These are phyloP conservation scores for Rhizopus sp. DNA, from an alignment of 371 early-diverging fungal species.

Conservation along the genomic window DNA sequence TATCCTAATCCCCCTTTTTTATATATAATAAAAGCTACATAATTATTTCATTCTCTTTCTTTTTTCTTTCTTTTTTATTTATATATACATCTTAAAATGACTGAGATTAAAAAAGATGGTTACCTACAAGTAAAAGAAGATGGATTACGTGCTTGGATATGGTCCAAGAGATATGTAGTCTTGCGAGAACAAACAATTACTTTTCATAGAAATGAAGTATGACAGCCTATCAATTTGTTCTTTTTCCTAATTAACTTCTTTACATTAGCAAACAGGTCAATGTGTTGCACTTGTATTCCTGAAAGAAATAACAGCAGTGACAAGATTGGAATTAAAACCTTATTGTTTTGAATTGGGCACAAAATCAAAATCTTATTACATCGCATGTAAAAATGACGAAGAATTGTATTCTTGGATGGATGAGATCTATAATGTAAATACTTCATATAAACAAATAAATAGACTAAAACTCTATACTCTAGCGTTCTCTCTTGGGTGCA, in stretches of 20 bases:
- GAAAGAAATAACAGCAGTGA: conserved; percentile 72
- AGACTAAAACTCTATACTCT: conserved; percentile 4
- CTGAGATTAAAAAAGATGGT: conserved; percentile 64
- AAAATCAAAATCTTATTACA: conserved; percentile 70
- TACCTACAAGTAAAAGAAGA: conserved; percentile 76
- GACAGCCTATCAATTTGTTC: conserved; percentile 22
- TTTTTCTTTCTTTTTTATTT: neutral
- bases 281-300: conserved; percentile 70
- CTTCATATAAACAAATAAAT: neutral
- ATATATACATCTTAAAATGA: conserved; percentile 16
- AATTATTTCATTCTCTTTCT: neutral
- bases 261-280: conserved; percentile 37
- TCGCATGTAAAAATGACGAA: conserved; percentile 78
- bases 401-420: conserved; percentile 90
- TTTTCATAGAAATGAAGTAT: conserved; percentile 85
- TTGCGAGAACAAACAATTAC: conserved; percentile 81
- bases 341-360: conserved; percentile 81
- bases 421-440: conserved; percentile 70
- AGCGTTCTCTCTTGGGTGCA: conserved; percentile 53
- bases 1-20: neutral
- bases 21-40: neutral
- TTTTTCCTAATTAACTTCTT: conserved; percentile 34
- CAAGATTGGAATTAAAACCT: conserved; percentile 69
- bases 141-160: conserved; percentile 74
- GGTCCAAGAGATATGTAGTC: conserved; percentile 87